These are phyloP conservation scores for Taphrina populina DNA, from an alignment of 1,139 yeast species.

Conservation along the genomic window DNA sequence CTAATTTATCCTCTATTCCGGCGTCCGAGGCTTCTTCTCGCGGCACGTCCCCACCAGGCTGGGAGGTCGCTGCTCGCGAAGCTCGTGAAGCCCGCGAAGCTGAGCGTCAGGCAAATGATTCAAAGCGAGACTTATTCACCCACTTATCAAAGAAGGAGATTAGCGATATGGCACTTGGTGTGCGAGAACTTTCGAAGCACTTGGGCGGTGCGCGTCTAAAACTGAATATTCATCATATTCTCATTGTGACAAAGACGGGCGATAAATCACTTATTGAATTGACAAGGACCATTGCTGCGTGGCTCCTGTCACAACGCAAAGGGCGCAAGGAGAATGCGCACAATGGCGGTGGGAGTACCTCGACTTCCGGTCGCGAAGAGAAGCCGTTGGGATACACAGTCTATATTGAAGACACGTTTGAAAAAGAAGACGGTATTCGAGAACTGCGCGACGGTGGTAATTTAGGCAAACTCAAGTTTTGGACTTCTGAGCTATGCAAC, in stretches of 20 bases:
- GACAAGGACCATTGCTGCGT: slow-evolving; percentile 59
- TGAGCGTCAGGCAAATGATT: slow-evolving; percentile 13
- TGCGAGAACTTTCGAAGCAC: slow-evolving; percentile 48
- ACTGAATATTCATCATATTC: slow-evolving; percentile 57
- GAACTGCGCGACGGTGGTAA: slow-evolving; percentile 1
- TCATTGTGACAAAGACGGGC: slow-evolving; percentile 69
- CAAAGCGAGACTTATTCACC: slow-evolving; percentile 15
- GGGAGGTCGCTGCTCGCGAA: not conserved
- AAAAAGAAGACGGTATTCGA: slow-evolving; percentile 29
- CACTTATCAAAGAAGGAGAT: slow-evolving; percentile 45
- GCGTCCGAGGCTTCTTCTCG: slow-evolving; percentile 13
- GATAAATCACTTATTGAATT: slow-evolving; percentile 59
- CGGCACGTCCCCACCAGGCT: slow-evolving; percentile 1
- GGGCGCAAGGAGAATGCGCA: slow-evolving; percentile 4
- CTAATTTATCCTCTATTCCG: slow-evolving; percentile 11
- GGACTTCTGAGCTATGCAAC: slow-evolving; percentile 58
- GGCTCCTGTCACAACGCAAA: slow-evolving; percentile 49
- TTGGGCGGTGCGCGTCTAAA: slow-evolving; percentile 53
- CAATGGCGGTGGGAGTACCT: not conserved
- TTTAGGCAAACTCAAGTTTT: slow-evolving; percentile 51
- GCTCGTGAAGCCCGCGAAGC: slow-evolving; percentile 2
- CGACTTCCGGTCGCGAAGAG: slow-evolving; percentile 8
- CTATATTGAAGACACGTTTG: slow-evolving; percentile 37
- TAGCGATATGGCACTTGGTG: slow-evolving; percentile 48
- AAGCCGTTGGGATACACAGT: slow-evolving; percentile 33